A percentile compares a stretch with the other conserved stretches of the same genome.
These are phyloP conservation scores for Gigaspora rosea DNA, from an alignment of 192 early-diverging fungal species.

Conservation along the genomic window DNA sequence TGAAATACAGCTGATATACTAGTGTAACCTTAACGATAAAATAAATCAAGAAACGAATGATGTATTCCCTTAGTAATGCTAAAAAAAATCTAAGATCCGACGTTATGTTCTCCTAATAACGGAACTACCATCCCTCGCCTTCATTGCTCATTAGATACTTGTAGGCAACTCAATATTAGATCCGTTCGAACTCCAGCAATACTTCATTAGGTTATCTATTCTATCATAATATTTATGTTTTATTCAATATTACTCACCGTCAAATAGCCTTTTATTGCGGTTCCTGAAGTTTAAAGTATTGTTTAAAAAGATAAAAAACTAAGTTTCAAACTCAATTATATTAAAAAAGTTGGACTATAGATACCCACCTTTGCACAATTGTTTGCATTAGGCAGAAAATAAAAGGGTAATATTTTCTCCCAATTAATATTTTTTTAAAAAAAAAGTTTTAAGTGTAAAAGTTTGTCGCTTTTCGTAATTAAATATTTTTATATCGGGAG, in stretches of 20 bases:
- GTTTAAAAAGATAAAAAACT: neutral
- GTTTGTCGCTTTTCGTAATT: conserved; percentile 6
- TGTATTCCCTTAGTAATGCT: too few species aligned
- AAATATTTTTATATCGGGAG: neutral
- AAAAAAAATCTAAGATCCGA: neutral
- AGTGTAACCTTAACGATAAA: too few species aligned
- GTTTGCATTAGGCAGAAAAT: conserved; percentile 13
- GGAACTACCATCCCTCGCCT: neutral
- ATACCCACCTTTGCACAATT: conserved; percentile 35
- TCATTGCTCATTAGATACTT: neutral
- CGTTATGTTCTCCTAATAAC: neutral
- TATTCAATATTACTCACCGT: neutral
- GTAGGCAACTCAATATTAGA: neutral
- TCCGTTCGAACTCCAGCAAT: neutral
- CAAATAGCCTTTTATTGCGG: neutral
- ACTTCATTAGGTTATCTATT: too few species aligned
- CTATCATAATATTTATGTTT: neutral
- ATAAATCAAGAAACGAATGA: too few species aligned
- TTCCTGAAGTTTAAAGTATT: neutral
- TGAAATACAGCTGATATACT: too few species aligned
- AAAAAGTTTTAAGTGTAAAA: too few species aligned
- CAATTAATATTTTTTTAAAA: too few species aligned
- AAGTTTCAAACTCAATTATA: conserved; percentile 74
- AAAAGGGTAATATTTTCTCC: conserved; percentile 28
- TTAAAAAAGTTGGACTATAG: conserved; percentile 48